Evolutionary conservation across 305 asterid genomes (phyloP).

Genomic region (Fraxinus floribunda): DNA sequence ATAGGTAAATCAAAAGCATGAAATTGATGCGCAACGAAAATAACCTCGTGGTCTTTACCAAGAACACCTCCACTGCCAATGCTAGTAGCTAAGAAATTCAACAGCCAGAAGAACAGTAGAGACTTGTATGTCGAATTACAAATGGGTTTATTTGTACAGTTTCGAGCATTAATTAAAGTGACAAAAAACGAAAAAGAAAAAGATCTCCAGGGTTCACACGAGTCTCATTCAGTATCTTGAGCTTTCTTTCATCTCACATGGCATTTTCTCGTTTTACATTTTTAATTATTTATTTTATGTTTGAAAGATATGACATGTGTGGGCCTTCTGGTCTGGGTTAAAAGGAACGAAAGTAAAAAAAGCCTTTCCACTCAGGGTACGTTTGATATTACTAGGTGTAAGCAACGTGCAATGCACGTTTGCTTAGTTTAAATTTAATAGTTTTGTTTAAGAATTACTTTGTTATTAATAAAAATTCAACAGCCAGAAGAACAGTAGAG

Average conservation of each 20-base stretch:
- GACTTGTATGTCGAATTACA: slow-evolving; percentile 24
- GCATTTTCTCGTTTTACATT: neutral
- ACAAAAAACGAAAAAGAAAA: neutral
- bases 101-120: neutral
- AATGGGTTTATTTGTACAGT: neutral
- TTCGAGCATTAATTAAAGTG: neutral
- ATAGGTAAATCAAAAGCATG: slow-evolving; percentile 16
- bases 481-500: neutral
- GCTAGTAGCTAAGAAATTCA: neutral
- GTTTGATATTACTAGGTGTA: too few relatives aligned
- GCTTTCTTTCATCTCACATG: neutral
- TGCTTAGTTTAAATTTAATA: too few relatives aligned
- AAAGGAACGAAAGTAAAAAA: too few relatives aligned
- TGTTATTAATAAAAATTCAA: too few relatives aligned
- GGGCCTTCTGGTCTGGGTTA: too few relatives aligned
- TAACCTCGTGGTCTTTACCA: slow-evolving; percentile 19
- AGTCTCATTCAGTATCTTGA: slow-evolving; percentile 32
- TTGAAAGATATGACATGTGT: too few relatives aligned
- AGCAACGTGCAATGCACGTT: too few relatives aligned
- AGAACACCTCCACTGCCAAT: slow-evolving; percentile 1
- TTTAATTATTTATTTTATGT: too few relatives aligned
- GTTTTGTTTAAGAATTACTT: too few relatives aligned
- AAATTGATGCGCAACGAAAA: slow-evolving; percentile 1
- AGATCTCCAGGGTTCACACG: slow-evolving; percentile 33
- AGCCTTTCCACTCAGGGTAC: too few relatives aligned